Conservation (phyloP, 768 basidiomycete species). For the Leccinum variicolor region DNA sequence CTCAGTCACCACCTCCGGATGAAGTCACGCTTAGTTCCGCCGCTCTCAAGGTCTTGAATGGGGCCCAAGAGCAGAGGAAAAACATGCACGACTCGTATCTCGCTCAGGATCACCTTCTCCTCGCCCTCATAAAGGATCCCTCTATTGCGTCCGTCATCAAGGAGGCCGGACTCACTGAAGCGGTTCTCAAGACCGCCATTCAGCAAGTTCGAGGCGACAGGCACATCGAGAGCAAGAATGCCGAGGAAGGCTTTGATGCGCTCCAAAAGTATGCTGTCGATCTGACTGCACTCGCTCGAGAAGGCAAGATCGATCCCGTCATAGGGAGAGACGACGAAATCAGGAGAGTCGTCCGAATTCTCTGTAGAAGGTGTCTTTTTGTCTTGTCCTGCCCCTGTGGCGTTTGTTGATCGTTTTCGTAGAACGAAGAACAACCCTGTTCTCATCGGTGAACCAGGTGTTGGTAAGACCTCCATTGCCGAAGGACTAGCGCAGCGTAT, state of each 20-base stretch:
- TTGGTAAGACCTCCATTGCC: constrained; percentile 93
- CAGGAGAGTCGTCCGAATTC: constrained; percentile 76
- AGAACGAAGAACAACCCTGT: constrained; percentile 98
- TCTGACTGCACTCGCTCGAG: constrained; percentile 81
- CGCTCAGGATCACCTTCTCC: constrained; percentile 88
- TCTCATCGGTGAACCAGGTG: constrained; percentile 91
- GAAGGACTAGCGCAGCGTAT: constrained; percentile 97
- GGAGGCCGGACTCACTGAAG: constrained; percentile 69
- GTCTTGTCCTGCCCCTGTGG: background rate
- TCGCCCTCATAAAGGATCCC: constrained; percentile 76
- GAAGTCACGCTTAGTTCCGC: constrained; percentile 63
- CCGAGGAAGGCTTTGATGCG: constrained; percentile 93
- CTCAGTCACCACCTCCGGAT: constrained; percentile 83
- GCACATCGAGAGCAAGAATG: constrained; percentile 79
- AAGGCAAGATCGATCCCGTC: constrained; percentile 94
- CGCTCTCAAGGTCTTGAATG: constrained; percentile 60
- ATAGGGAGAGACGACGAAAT: constrained; percentile 94
- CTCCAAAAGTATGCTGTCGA: constrained; percentile 86
- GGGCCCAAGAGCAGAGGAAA: constrained; percentile 76
- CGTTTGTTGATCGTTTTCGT: constrained; percentile 8
- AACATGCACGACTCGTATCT: constrained; percentile 89
- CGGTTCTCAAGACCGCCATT: constrained; percentile 70
- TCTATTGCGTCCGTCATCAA: constrained; percentile 68
- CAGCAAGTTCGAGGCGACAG: constrained; percentile 80
- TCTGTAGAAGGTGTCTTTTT: constrained; percentile 62